phyloP scores from a whole-genome alignment of 176 grass and related monocot species.

The Cymbopogon citratus region DNA sequence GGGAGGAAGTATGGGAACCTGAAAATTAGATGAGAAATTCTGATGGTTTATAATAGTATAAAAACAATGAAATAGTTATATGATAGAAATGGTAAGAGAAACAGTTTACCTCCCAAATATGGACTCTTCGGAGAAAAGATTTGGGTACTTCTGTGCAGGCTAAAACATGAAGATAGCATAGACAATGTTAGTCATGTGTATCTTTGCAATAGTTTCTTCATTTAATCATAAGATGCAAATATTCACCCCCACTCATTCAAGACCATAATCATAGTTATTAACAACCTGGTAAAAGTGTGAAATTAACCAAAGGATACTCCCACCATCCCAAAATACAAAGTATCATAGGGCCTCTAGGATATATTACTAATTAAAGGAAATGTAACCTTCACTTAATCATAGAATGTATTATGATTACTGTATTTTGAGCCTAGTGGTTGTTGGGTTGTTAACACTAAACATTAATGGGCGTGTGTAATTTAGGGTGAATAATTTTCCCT shows the following conservation, averaged over 20 bases:
- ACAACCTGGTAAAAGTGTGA: background rate
- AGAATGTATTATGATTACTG: background rate
- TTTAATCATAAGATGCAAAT: background rate
- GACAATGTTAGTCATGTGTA: conserved; percentile 15
- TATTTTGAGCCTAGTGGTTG: background rate
- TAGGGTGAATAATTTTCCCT: background rate
- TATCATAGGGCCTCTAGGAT: background rate
- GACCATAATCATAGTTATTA: background rate
- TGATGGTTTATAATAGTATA: background rate
- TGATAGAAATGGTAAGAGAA: background rate
- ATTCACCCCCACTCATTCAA: background rate
- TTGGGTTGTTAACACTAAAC: background rate
- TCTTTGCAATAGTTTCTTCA: background rate
- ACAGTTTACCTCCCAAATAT: conserved; percentile 57
- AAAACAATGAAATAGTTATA: background rate
- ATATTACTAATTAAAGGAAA: background rate
- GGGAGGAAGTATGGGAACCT: conserved; percentile 81
- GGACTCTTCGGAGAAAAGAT: conserved; percentile 48
- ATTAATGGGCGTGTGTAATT: background rate
- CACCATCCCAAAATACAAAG: background rate
- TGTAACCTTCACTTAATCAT: background rate
- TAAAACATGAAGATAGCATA: conserved; percentile 28
- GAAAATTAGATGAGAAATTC: conserved; percentile 12
- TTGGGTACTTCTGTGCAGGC: conserved; percentile 55
- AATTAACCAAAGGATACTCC: background rate